A percentile compares a stretch with the other conserved stretches of the same genome.
Evolutionary conservation across 345 rosid species (phyloP).

Genomic region (Kandelia obovata): DNA sequence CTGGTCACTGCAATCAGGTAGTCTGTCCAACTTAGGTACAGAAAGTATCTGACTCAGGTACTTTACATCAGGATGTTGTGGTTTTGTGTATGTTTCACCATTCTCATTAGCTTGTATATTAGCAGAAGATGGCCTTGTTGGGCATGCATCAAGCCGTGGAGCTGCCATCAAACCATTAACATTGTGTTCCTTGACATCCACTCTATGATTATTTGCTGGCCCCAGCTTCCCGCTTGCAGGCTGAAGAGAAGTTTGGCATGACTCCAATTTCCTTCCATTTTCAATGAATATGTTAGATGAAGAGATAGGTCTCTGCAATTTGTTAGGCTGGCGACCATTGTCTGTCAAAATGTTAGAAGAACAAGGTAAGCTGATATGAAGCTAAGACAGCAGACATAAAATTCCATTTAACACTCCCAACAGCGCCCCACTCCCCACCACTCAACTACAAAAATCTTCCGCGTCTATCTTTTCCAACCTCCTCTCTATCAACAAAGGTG

Average conservation of each 20-base stretch:
- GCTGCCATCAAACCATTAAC: constrained; percentile 13
- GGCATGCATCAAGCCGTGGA: not conserved
- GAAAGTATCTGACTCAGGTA: constrained; percentile 50
- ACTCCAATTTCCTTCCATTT: constrained; percentile 24
- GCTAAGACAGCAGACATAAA: not conserved
- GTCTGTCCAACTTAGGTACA: constrained; percentile 56
- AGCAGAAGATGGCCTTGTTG: constrained; percentile 20
- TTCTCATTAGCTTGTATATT: constrained; percentile 34
- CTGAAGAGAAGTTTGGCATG: constrained; percentile 11
- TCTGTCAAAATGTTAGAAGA: constrained; percentile 12
- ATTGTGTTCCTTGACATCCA: constrained; percentile 10
- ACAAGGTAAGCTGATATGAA: constrained; percentile 2
- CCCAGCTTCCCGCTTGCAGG: not conserved
- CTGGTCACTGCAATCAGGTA: constrained; percentile 44
- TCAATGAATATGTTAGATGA: constrained; percentile 1
- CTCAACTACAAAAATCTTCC: not conserved
- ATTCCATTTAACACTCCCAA: constrained; percentile 7
- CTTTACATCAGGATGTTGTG: constrained; percentile 68
- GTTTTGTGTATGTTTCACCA: constrained; percentile 39
- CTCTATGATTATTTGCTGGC: constrained; percentile 8
- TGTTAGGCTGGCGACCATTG: constrained; percentile 15
- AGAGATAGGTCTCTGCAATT: constrained; percentile 5
- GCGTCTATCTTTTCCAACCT: not conserved
- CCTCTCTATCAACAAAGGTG: not conserved
- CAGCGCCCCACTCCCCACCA: not conserved